Conservation (phyloP, 805 yeast genomes). For the Metschnikowia lachancei region DNA sequence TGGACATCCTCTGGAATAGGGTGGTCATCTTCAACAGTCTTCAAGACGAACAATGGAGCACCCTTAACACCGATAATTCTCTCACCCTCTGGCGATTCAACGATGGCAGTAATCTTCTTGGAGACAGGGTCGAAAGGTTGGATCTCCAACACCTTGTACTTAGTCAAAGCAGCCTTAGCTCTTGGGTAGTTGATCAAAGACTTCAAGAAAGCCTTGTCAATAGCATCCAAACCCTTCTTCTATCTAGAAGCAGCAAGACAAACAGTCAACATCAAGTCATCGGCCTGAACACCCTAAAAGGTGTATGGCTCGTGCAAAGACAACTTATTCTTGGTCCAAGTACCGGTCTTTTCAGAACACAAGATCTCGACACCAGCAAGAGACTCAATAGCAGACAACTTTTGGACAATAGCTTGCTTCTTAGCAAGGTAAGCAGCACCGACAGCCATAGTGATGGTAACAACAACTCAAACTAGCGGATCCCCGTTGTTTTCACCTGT, state of each 20-base stretch:
- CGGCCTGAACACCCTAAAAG: slow-evolving; percentile 94
- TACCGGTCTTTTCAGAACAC: slow-evolving; percentile 98
- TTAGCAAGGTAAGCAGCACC: slow-evolving; percentile 98
- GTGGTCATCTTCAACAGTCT: slow-evolving; percentile 96
- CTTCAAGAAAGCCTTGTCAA: slow-evolving; percentile 94
- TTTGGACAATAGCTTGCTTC: slow-evolving; percentile 96
- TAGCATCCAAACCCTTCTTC: slow-evolving; percentile 97
- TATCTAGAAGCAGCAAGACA: slow-evolving; percentile 97
- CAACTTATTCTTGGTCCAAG: slow-evolving; percentile 94
- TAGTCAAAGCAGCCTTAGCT: slow-evolving; percentile 88
- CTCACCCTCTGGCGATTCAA: slow-evolving; percentile 95
- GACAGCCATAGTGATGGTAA: slow-evolving; percentile 98
- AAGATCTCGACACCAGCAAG: slow-evolving; percentile 96
- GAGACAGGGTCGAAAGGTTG: slow-evolving; percentile 98
- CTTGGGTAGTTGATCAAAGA: slow-evolving; percentile 84
- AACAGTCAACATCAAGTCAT: slow-evolving; percentile 95
- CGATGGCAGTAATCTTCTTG: slow-evolving; percentile 92
- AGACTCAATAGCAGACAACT: slow-evolving; percentile 94
- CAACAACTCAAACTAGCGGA: no score
- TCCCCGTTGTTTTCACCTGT: no score
- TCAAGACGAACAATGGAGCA: slow-evolving; percentile 95
- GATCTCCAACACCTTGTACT: slow-evolving; percentile 93
- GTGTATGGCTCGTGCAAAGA: slow-evolving; percentile 97
- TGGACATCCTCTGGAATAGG: slow-evolving; percentile 92
- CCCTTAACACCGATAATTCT: slow-evolving; percentile 95